Conservation (phyloP, 495 filamentous ascomycete genomes). For the Hyaloscypha bicolor region DNA sequence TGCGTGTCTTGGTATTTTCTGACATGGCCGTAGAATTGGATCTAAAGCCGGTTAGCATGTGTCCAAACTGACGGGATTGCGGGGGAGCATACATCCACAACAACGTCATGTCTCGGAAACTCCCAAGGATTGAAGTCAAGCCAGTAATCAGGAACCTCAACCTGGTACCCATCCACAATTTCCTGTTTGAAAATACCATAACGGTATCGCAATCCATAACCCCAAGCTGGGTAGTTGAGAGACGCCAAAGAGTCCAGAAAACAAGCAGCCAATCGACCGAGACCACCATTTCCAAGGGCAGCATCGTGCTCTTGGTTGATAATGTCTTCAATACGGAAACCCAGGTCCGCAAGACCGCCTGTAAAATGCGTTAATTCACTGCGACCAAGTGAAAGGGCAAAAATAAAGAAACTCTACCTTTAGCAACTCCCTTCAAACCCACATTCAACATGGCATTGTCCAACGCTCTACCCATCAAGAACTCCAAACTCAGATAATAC, state of each 20-base stretch:
- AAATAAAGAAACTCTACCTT: slow-evolving; percentile 49
- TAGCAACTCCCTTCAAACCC: slow-evolving; percentile 81
- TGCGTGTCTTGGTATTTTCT: slow-evolving; percentile 69
- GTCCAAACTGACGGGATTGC: not conserved
- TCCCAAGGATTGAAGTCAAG: slow-evolving; percentile 99
- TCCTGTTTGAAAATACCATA: slow-evolving; percentile 99
- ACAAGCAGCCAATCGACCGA: slow-evolving; percentile 93
- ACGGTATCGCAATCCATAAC: slow-evolving; percentile 90
- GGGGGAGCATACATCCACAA: slow-evolving; percentile 65
- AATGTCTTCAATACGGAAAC: slow-evolving; percentile 95
- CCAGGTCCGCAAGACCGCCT: slow-evolving; percentile 82
- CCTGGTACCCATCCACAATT: slow-evolving; percentile 95
- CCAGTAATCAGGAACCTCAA: slow-evolving; percentile 98
- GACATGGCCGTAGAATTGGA: slow-evolving; percentile 93
- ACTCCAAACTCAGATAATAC: slow-evolving; percentile 96
- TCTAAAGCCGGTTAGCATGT: slow-evolving; percentile 40
- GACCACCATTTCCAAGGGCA: slow-evolving; percentile 92
- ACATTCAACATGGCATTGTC: slow-evolving; percentile 99
- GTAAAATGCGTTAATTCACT: slow-evolving; percentile 17
- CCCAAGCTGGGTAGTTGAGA: slow-evolving; percentile 94
- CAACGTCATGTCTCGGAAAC: slow-evolving; percentile 92
- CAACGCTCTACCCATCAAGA: slow-evolving; percentile 92
- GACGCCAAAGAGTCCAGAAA: slow-evolving; percentile 96
- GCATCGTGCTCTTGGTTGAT: slow-evolving; percentile 96
- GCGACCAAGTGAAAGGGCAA: not conserved